phyloP scores from a whole-genome alignment of 2,329 filamentous ascomycete species.

The Colletotrichum musae region DNA sequence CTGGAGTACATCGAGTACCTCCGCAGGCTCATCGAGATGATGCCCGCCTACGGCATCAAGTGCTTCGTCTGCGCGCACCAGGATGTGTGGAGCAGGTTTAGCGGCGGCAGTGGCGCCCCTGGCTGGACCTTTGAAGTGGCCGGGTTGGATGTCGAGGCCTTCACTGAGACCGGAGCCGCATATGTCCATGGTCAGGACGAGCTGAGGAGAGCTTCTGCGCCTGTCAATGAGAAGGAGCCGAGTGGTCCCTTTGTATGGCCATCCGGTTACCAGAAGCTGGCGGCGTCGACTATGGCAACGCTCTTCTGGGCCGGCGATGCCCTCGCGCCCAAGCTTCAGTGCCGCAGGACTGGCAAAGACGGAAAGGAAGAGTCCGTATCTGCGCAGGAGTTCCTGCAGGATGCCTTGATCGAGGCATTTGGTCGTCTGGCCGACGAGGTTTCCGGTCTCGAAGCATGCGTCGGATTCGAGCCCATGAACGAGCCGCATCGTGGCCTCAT shows the following conservation, averaged over 20 bases:
- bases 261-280: conserved; percentile 55
- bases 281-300: conserved; percentile 50
- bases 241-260: conserved; percentile 56
- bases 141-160: conserved; percentile 55
- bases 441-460: conserved; percentile 50
- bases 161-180: conserved; percentile 45
- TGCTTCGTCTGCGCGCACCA: conserved; percentile 61
- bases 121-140: conserved; percentile 59
- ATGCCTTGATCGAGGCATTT: conserved; percentile 53
- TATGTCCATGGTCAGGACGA: conserved; percentile 55
- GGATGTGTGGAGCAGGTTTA: conserved; percentile 60
- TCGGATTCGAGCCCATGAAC: conserved; percentile 60
- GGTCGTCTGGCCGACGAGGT: conserved; percentile 52
- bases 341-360: conserved; percentile 25
- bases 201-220: conserved; percentile 44
- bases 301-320: conserved; percentile 48
- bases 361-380: conserved; percentile 42
- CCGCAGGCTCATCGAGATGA: conserved; percentile 52
- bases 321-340: conserved; percentile 44
- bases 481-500: conserved; percentile 59
- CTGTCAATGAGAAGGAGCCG: conserved; percentile 49
- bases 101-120: conserved; percentile 58
- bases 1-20: conserved; percentile 57
- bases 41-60: conserved; percentile 55
- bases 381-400: conserved; percentile 49